Evolutionary conservation across 1,284 basidiomycete genomes (phyloP), one percentile per base, ranked within the genome.

Genomic region (Trametes sp.): DNA sequence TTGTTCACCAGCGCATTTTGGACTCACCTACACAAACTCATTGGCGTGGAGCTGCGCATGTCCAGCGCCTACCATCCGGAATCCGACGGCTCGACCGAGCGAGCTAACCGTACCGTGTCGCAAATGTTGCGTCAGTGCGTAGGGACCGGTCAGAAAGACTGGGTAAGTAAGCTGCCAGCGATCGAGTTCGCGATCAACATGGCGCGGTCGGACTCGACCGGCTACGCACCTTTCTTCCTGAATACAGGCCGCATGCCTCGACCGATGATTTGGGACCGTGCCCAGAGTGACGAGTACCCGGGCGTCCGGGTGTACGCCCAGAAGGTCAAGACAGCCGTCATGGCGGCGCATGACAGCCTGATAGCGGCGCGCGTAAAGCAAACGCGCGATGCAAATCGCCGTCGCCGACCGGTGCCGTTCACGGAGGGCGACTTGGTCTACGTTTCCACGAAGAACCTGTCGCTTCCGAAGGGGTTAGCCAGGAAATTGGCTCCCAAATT

Each of bases 1-100:
- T 16, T 61, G 23, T 61, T 61, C 46, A 83, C 78, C 0, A 72
- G 75, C 42, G 13, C 45, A 10, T 46, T 46, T 24, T 46, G 45
- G 45, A 26, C 45, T 7, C 45, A 46, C 45, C 14, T 46, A 3
- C 23, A 46, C 14, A 8, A 26, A 5, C 24, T 46, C 4, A 26
- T 46, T 26, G 45, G 45, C 8, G 45, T 46, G 4, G 23, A 46
- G 14, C 24, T 46, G 13, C 45, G 45, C 23, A 46, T 46, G 45
- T 46, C 45, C 23, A 46, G 45, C 23, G 24, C 23, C 24, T 46
- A 46, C 11, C 45, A 46, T 24, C 45, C 45, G 2, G 45, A 46
- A 14, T 46, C 45, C 14, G 45, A 46, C 23, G 45, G 45, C 14
- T 46, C 48, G 2, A 49, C 48, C 7, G 48, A 49, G 28, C 48